Evolutionary conservation across 768 basidiomycete genomes (phyloP).

Genomic region (Boletus fagicola): DNA sequence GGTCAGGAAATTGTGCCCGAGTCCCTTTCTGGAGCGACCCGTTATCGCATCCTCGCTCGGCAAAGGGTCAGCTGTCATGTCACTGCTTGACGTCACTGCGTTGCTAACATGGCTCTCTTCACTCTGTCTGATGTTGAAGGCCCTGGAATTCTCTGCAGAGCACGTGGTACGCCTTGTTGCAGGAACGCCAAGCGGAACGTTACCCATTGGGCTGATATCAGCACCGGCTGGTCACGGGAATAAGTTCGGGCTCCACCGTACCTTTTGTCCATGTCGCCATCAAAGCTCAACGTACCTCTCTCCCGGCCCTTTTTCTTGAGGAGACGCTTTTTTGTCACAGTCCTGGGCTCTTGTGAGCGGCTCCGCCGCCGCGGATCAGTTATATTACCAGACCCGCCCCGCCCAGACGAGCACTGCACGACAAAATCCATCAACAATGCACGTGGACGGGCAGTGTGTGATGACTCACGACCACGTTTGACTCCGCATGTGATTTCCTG

Average conservation of each 20-base stretch:
- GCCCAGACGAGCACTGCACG: slow-evolving; percentile 25
- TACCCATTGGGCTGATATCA: neutral
- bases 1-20: neutral
- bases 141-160: slow-evolving; percentile 12
- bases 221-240: neutral
- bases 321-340: slow-evolving; percentile 1
- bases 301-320: slow-evolving; percentile 17
- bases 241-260: neutral
- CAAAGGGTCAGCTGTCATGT: neutral
- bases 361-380: slow-evolving; percentile 7
- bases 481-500: slow-evolving; percentile 13
- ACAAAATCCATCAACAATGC: neutral
- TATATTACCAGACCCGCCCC: slow-evolving; percentile 30
- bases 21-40: neutral
- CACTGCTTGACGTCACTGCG: slow-evolving; percentile 1
- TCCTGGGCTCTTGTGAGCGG: slow-evolving; percentile 1
- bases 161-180: slow-evolving; percentile 13
- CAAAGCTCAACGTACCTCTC: neutral
- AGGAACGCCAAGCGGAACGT: neutral
- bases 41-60: neutral
- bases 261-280: slow-evolving; percentile 5
- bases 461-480: slow-evolving; percentile 16
- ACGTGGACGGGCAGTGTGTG: neutral
- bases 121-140: neutral
- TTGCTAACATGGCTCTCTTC: neutral